phyloP scores from a whole-genome alignment of 2,329 filamentous ascomycete species.

The Amauroascus verrucosus region DNA sequence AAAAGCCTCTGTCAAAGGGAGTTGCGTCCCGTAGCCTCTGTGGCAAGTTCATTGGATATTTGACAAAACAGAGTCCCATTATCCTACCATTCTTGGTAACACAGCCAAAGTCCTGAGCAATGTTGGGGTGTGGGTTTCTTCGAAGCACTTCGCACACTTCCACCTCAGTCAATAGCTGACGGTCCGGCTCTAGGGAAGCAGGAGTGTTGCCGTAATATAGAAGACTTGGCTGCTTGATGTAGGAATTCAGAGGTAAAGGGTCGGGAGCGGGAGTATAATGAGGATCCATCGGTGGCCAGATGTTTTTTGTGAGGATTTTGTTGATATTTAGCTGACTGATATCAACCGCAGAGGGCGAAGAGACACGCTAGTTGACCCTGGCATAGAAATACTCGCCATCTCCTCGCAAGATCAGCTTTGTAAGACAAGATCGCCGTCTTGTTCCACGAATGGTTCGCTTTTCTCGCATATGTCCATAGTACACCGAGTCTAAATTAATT shows the following conservation, averaged over 20 bases:
- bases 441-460: slow-evolving; percentile 3
- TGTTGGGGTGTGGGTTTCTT: slow-evolving; percentile 1
- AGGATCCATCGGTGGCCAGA: slow-evolving; percentile 5
- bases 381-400: slow-evolving; percentile 6
- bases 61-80: slow-evolving; percentile 1
- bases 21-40: slow-evolving; percentile 1
- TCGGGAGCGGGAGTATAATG: slow-evolving; percentile 3
- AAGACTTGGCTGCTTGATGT: slow-evolving; percentile 7
- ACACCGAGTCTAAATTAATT: neutral
- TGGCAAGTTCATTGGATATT: neutral
- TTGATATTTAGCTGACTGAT: neutral
- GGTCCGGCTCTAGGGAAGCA: neutral
- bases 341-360: neutral
- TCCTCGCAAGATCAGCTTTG: slow-evolving; percentile 7
- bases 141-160: neutral
- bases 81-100: slow-evolving; percentile 1
- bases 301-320: neutral
- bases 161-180: neutral
- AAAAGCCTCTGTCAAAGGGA: neutral
- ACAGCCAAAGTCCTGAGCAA: slow-evolving; percentile 4
- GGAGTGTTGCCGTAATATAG: neutral
- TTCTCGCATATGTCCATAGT: slow-evolving; percentile 6
- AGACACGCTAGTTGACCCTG: neutral
- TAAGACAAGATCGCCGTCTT: slow-evolving; percentile 9
- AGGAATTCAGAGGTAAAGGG: slow-evolving; percentile 3